These are phyloP conservation scores for Aspergillus sp. DNA, from an alignment of 2,329 filamentous ascomycete species.

Conservation along the genomic window DNA sequence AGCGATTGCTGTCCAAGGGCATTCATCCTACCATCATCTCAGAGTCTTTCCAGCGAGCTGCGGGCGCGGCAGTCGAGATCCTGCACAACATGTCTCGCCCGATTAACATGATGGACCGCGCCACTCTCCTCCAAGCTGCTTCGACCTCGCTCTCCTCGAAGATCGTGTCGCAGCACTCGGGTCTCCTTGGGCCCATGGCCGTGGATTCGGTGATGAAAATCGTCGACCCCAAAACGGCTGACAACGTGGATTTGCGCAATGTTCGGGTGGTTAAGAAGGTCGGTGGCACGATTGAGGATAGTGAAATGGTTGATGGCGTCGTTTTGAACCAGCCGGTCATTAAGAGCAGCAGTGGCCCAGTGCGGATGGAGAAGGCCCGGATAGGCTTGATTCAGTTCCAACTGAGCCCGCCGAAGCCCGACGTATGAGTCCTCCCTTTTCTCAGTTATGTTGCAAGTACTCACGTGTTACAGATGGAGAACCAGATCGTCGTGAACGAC, in stretches of 20 bases:
- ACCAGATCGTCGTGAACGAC: constrained; percentile 97
- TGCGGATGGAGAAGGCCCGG: constrained; percentile 90
- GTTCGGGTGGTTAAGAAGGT: constrained; percentile 97
- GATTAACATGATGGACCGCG: constrained; percentile 76
- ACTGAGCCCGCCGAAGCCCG: constrained; percentile 92
- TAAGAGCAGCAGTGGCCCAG: constrained; percentile 85
- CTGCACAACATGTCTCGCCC: constrained; percentile 94
- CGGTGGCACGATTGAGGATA: constrained; percentile 95
- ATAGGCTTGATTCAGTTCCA: constrained; percentile 99
- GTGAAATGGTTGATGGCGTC: constrained; percentile 89
- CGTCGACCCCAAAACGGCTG: constrained; percentile 88
- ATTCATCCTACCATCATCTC: constrained; percentile 98
- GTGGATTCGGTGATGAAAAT: constrained; percentile 93
- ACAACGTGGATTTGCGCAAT: constrained; percentile 94
- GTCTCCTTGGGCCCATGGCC: constrained; percentile 91
- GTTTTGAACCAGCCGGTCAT: constrained; percentile 87
- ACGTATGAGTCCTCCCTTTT: constrained; percentile 51
- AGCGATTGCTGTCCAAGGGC: constrained; percentile 78
- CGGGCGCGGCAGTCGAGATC: constrained; percentile 76
- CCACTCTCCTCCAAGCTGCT: constrained; percentile 87
- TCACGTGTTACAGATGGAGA: constrained; percentile 69
- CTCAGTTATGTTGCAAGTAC: neutral
- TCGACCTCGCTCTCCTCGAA: constrained; percentile 97
- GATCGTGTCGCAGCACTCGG: constrained; percentile 96
- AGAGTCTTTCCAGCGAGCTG: constrained; percentile 92